Percentiles rank a stretch among this genome's conserved stretches.
These are phyloP conservation scores for Epithemia pelagica DNA, from an alignment of 108 stramenopile species.

Conservation along the genomic window DNA sequence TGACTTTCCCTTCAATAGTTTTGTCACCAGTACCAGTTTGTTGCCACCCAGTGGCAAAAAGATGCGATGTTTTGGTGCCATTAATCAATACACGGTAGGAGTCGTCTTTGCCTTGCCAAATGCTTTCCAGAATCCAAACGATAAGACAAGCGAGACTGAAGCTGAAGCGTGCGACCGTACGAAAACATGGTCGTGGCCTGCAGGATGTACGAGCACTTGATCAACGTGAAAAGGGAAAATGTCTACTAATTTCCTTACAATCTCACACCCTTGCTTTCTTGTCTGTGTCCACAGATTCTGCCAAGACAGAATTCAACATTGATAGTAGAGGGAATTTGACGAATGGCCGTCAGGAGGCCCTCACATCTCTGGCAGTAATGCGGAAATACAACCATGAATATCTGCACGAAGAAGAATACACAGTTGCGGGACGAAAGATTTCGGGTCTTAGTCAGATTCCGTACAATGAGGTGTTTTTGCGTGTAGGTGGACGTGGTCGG, in stretches of 20 bases:
- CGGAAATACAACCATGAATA: constrained; percentile 46
- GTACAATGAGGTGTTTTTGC: constrained; percentile 81
- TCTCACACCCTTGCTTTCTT: too few species aligned
- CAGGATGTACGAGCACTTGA: constrained; percentile 56
- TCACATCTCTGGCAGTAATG: constrained; percentile 32
- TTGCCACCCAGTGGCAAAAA: constrained; percentile 66
- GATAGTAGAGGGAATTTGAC: constrained; percentile 42
- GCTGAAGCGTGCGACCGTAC: constrained; percentile 50
- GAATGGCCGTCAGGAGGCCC: constrained; percentile 63
- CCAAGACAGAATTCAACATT: constrained; percentile 65
- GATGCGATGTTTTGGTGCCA: constrained; percentile 76
- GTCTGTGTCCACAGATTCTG: constrained; percentile 9
- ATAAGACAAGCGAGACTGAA: constrained; percentile 28
- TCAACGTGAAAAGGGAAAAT: constrained; percentile 27
- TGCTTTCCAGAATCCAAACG: constrained; percentile 13
- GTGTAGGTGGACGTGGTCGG: constrained; percentile 74
- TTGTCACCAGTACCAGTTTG: constrained; percentile 71
- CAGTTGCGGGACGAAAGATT: constrained; percentile 49
- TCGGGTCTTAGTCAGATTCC: constrained; percentile 70
- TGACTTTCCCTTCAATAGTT: constrained; percentile 64
- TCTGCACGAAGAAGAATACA: constrained; percentile 46
- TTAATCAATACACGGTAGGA: constrained; percentile 60
- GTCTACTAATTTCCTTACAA: too few species aligned
- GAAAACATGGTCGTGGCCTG: constrained; percentile 68
- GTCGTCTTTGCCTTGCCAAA: constrained; percentile 76